A percentile compares a stretch with the other conserved stretches of the same genome.
These are phyloP conservation scores for Ilex aquifolium DNA, from an alignment of 257 asterid species.

Conservation along the genomic window DNA sequence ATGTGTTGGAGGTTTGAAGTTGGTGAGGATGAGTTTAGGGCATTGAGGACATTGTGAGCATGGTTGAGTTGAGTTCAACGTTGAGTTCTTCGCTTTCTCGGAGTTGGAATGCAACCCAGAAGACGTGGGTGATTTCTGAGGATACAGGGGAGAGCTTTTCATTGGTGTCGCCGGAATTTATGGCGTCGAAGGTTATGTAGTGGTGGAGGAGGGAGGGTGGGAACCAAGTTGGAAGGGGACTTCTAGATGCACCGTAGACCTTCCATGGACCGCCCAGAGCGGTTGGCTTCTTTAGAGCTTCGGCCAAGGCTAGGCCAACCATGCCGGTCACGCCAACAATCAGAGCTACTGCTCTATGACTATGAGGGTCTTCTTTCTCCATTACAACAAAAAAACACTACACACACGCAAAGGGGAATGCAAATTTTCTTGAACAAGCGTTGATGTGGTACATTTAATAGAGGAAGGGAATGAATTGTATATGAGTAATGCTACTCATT, in stretches of 20 bases:
- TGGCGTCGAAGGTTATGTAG: slow-evolving; percentile 6
- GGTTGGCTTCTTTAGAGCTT: slow-evolving; percentile 3
- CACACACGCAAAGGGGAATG: too few species aligned
- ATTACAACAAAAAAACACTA: not conserved
- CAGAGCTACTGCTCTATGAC: not conserved
- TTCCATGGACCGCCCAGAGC: slow-evolving; percentile 12
- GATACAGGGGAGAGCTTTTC: slow-evolving; percentile 4
- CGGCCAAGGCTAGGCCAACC: slow-evolving; percentile 10
- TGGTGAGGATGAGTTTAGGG: not conserved
- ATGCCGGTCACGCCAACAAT: slow-evolving; percentile 6
- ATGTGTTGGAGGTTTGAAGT: not conserved
- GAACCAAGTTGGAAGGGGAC: slow-evolving; percentile 10
- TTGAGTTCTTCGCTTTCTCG: slow-evolving; percentile 1
- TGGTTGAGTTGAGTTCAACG: slow-evolving; percentile 4
- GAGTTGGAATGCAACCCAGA: slow-evolving; percentile 8
- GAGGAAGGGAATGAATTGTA: too few species aligned
- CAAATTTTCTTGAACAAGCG: too few species aligned
- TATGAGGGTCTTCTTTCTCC: not conserved
- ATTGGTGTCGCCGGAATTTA: not conserved
- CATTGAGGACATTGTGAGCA: slow-evolving; percentile 8
- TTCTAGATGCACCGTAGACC: slow-evolving; percentile 12
- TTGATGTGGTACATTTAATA: too few species aligned
- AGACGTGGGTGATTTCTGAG: slow-evolving; percentile 7
- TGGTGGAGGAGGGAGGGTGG: not conserved
- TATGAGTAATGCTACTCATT: too few species aligned